Percentiles rank a stretch among this genome's conserved stretches.
These are phyloP conservation scores for Rhodotorula sp. DNA, from an alignment of 1,284 basidiomycete genomes.

Conservation along the genomic window DNA sequence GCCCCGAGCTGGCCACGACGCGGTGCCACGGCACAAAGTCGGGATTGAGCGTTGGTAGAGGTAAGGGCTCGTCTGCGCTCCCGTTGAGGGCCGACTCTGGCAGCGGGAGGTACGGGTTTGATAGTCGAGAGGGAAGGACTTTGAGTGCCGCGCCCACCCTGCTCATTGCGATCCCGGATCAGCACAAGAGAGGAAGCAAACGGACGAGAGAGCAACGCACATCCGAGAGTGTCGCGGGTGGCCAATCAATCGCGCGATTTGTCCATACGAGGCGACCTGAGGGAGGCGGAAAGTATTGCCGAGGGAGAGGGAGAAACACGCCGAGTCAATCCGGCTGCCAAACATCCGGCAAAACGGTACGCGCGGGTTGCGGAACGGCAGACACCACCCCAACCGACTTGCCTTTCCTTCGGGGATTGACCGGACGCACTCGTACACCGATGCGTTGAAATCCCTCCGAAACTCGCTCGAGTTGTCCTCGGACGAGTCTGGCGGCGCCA, in stretches of 20 bases:
- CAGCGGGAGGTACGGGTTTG: constrained; percentile 22
- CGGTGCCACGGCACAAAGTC: constrained; percentile 41
- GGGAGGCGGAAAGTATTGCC: neutral
- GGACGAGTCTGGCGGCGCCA: neutral
- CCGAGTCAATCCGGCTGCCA: neutral
- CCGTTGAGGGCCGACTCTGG: neutral
- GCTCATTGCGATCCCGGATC: too few species aligned
- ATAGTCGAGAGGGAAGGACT: constrained; percentile 32
- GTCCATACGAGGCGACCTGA: constrained; percentile 39
- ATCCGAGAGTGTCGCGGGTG: constrained; percentile 41
- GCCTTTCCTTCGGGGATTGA: constrained; percentile 28
- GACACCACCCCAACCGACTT: neutral
- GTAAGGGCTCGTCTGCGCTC: constrained; percentile 10
- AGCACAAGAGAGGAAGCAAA: too few species aligned
- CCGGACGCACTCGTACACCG: constrained; percentile 14
- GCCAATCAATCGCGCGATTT: constrained; percentile 37
- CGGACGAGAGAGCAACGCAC: neutral
- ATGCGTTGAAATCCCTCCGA: neutral
- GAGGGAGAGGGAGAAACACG: neutral
- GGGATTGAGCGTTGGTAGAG: constrained; percentile 27
- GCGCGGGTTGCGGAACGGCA: neutral
- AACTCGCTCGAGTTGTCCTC: constrained; percentile 1
- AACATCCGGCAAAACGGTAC: neutral
- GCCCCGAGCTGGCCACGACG: constrained; percentile 34
- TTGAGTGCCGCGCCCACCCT: constrained; percentile 43